Base-by-base conservation (phyloP, 2,329 filamentous ascomycete species). In the Ceratocystiopsis sp. region DNA sequence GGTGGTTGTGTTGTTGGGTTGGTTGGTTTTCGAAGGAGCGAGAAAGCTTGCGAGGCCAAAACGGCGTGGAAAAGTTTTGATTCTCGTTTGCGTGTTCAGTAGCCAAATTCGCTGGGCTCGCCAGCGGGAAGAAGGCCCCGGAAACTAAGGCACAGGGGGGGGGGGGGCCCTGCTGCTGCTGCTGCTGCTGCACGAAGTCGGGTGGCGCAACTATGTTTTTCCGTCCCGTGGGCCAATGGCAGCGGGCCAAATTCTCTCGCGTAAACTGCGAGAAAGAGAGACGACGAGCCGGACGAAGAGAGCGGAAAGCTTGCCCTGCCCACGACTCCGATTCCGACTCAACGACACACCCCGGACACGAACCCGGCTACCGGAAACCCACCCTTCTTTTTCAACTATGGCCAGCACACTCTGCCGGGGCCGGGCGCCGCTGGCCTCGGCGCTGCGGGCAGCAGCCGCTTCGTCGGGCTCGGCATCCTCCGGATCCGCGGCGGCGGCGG, bases 391-490 rank as follows among this genome's bases (percentile, higher is more conserved):
- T 15, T 25, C 18, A 67, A 42, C 57, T 59, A 78, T 78, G 75
- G 73, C 74, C 61, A 73, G 67, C 62, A 73, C 68, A 59, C 58
- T 75, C 55, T 68, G 66, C 55, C 67, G 71, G 58, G 69, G 64
- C 60, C 66, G 71, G 58, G 19, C 19, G 19, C 66, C 66, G 48
- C 57, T 78, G 51, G 66, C 67, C 55, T 67, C 71, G 57, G 67
- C 68, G 62, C 59, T 76, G 51, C 67, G 67, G 56, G 66, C 71
- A n/a, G 59, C 53, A 49, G 59, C 61, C 25, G 13, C 35, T 19
- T 7, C 36, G 15, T 48, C 59, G 52, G 51, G 57, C 53, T 54
- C 64, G 58, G n/a, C n/a, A n/a, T n/a, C n/a, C n/a, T n/a, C n/a
- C n/a, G n/a, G n/a, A 50, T 60, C 52, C 50, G 59, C 61, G 32